phyloP scores from a whole-genome alignment of 495 filamentous ascomycete genomes.

The Aspergillus biplanus region DNA sequence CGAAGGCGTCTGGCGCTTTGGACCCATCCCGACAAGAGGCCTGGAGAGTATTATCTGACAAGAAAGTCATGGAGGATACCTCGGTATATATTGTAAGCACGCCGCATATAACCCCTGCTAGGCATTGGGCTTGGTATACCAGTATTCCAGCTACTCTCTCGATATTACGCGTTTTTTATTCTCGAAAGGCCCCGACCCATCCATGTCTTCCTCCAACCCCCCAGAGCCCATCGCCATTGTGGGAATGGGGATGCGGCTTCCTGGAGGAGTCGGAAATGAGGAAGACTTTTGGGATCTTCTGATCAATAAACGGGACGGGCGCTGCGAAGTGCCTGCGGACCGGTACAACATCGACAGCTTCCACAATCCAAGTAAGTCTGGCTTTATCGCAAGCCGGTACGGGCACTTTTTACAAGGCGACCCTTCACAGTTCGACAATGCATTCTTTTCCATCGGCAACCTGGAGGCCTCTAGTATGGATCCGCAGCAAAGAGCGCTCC shows the following conservation, averaged over 20 bases:
- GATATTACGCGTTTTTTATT: too few species aligned
- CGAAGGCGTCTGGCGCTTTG: too few species aligned
- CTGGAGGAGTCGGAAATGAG: neutral
- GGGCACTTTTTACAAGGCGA: constrained; percentile 55
- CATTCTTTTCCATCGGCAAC: constrained; percentile 19
- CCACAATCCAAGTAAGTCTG: neutral
- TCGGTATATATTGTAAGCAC: too few species aligned
- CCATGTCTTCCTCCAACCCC: too few species aligned
- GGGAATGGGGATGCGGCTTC: constrained; percentile 28
- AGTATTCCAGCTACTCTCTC: too few species aligned
- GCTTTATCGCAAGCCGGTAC: constrained; percentile 21
- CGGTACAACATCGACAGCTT: constrained; percentile 16
- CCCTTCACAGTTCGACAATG: constrained; percentile 31
- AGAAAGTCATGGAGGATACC: too few species aligned
- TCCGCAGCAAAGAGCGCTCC: constrained; percentile 15
- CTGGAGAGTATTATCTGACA: too few species aligned
- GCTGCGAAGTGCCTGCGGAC: neutral
- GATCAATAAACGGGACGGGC: neutral
- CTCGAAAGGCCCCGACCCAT: too few species aligned
- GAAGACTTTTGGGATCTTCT: constrained; percentile 10
- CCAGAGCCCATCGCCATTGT: constrained; percentile 44
- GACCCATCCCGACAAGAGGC: too few species aligned
- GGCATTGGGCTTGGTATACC: too few species aligned
- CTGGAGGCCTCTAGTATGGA: constrained; percentile 12
- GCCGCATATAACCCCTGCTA: too few species aligned